Percentiles rank a stretch among this genome's conserved stretches.
These are phyloP conservation scores for Xylaria bambusicola DNA, from an alignment of 495 filamentous ascomycete genomes.

Conservation along the genomic window DNA sequence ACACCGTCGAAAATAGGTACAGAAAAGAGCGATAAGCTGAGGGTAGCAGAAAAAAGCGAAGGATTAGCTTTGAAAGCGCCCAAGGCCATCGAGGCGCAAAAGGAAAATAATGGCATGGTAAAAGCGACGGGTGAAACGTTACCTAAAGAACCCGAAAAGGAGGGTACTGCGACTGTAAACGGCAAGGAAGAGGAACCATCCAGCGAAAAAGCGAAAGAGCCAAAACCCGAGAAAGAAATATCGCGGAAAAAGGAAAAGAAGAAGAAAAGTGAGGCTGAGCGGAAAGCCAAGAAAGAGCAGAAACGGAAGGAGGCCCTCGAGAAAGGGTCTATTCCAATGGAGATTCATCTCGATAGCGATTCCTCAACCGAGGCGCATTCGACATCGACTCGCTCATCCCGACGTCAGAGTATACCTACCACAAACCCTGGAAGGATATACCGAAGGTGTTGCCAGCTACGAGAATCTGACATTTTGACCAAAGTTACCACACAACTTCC, in stretches of 20 bases:
- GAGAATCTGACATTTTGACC: constrained; percentile 87
- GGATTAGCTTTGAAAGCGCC: constrained; percentile 67
- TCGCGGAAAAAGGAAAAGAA: constrained; percentile 86
- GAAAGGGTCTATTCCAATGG: constrained; percentile 78
- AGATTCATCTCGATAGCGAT: constrained; percentile 65
- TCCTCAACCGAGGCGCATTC: constrained; percentile 40
- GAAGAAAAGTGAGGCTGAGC: constrained; percentile 83
- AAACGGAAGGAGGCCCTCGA: constrained; percentile 76
- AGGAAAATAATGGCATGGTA: constrained; percentile 43
- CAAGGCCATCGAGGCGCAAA: constrained; percentile 57
- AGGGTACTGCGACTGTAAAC: constrained; percentile 24
- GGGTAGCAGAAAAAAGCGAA: constrained; percentile 68
- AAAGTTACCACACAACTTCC: constrained; percentile 84
- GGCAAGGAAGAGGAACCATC: constrained; percentile 33
- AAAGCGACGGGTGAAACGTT: constrained; percentile 46
- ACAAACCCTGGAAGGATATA: constrained; percentile 94
- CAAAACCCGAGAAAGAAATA: constrained; percentile 48
- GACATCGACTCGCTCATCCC: constrained; percentile 39
- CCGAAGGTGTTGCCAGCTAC: constrained; percentile 86
- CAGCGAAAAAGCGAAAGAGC: constrained; percentile 27
- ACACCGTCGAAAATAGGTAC: constrained; percentile 33
- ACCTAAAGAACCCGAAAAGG: constrained; percentile 36
- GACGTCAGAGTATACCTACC: constrained; percentile 70
- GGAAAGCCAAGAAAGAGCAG: constrained; percentile 83
- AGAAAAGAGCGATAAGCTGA: constrained; percentile 64